A percentile compares a stretch with the other conserved stretches of the same genome.
Conservation (phyloP, 805 yeast genomes). For the Wickerhamiella musiphila region DNA sequence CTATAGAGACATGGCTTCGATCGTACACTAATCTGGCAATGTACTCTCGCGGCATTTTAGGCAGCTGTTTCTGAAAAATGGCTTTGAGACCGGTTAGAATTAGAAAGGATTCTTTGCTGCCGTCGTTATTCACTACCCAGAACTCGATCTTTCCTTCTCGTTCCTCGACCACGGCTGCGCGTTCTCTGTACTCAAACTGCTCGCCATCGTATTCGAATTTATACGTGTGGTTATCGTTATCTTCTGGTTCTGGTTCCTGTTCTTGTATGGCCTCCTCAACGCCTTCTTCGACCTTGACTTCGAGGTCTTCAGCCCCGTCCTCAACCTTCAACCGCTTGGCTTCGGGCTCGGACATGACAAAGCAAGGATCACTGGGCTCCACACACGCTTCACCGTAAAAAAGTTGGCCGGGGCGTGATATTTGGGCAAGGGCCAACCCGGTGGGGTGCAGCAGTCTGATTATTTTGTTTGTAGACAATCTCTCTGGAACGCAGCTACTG, state of each 20-base stretch:
- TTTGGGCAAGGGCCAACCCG: too few relatives aligned
- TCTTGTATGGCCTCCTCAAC: slow-evolving; percentile 21
- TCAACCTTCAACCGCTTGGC: slow-evolving; percentile 18
- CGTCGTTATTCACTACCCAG: slow-evolving; percentile 91
- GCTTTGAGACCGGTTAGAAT: slow-evolving; percentile 89
- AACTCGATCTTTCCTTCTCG: slow-evolving; percentile 85
- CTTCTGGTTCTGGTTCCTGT: slow-evolving; percentile 14
- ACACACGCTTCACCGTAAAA: too few relatives aligned
- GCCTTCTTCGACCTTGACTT: slow-evolving; percentile 13
- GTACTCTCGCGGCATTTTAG: slow-evolving; percentile 97
- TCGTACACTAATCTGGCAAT: slow-evolving; percentile 90
- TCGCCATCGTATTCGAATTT: slow-evolving; percentile 59
- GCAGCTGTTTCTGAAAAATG: slow-evolving; percentile 91
- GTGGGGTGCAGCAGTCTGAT: too few relatives aligned
- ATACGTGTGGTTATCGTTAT: slow-evolving; percentile 22
- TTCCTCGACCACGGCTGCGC: slow-evolving; percentile 90
- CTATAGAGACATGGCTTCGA: slow-evolving; percentile 85
- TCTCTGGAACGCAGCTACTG: too few relatives aligned
- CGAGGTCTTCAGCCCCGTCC: slow-evolving; percentile 15
- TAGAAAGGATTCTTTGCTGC: slow-evolving; percentile 69
- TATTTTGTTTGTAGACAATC: too few relatives aligned
- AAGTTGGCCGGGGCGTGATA: too few relatives aligned
- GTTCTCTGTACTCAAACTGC: slow-evolving; percentile 66
- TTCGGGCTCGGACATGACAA: slow-evolving; percentile 16
- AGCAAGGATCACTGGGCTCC: not conserved